Percentiles rank a stretch among this genome's conserved stretches.
Evolutionary conservation across 75 land plant species (phyloP).

Genomic region (Cryptomeria japonica): DNA sequence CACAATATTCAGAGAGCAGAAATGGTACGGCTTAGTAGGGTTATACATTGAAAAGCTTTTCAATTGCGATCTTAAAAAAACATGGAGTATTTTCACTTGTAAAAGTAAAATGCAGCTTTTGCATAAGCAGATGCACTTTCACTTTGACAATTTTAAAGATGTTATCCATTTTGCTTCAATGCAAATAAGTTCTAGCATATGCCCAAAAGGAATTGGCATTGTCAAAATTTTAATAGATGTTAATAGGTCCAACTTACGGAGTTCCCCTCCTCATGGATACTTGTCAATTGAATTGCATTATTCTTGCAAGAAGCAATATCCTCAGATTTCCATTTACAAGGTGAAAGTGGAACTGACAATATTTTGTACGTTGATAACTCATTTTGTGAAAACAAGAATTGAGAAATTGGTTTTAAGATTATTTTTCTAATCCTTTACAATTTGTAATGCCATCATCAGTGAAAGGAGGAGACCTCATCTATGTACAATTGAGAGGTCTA

Average conservation of each 20-base stretch:
- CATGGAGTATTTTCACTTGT: neutral
- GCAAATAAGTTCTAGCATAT: neutral
- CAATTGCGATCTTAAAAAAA: neutral
- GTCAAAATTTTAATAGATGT: neutral
- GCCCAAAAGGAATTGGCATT: neutral
- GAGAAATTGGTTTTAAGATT: neutral
- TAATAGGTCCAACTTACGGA: neutral
- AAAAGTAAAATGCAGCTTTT: neutral
- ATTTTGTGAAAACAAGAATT: neutral
- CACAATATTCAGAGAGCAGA: neutral
- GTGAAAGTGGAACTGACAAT: neutral
- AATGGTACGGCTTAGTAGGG: too few species aligned
- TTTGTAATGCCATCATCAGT: neutral
- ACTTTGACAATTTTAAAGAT: neutral
- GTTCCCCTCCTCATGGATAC: neutral
- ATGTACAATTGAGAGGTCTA: neutral
- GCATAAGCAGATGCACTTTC: neutral
- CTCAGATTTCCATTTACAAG: neutral
- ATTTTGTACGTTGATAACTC: neutral
- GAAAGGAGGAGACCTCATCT: neutral
- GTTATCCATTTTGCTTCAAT: neutral
- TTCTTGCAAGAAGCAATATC: neutral
- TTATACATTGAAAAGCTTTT: too few species aligned
- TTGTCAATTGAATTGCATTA: neutral
- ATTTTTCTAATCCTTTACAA: neutral